phyloP scores from a whole-genome alignment of 2,329 filamentous ascomycete genomes.

The Pyrenophora seminiperda region DNA sequence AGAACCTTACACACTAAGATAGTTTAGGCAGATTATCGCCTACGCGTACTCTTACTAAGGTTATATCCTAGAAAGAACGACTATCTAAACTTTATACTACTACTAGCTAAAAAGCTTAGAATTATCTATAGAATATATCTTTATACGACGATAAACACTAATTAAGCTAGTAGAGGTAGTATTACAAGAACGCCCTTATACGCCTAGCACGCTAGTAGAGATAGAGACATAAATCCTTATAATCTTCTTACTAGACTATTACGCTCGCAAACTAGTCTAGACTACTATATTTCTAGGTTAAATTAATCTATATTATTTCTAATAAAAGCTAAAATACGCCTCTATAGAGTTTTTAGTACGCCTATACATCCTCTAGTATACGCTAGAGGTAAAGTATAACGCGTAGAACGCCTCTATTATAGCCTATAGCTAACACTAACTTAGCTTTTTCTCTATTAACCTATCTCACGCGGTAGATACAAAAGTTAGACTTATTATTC shows the following conservation, averaged over 20 bases:
- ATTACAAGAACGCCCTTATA: too few relatives aligned
- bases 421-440: background rate
- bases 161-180: background rate
- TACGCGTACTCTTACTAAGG: background rate
- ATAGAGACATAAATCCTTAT: background rate
- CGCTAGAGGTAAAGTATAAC: too few relatives aligned
- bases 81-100: too few relatives aligned
- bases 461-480: background rate
- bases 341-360: background rate
- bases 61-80: background rate
- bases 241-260: background rate
- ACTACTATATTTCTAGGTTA: too few relatives aligned
- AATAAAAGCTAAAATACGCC: background rate
- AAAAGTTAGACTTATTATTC: background rate
- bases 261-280: background rate
- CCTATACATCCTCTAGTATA: too few relatives aligned
- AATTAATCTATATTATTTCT: background rate
- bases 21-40: background rate
- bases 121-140: background rate
- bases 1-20: background rate
- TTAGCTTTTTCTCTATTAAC: background rate
- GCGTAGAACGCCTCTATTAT: background rate
- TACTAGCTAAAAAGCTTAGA: background rate
- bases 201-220: background rate
- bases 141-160: background rate